phyloP scores from a whole-genome alignment of 169 alveolate genomes.

The Amoebophrya sp. region DNA sequence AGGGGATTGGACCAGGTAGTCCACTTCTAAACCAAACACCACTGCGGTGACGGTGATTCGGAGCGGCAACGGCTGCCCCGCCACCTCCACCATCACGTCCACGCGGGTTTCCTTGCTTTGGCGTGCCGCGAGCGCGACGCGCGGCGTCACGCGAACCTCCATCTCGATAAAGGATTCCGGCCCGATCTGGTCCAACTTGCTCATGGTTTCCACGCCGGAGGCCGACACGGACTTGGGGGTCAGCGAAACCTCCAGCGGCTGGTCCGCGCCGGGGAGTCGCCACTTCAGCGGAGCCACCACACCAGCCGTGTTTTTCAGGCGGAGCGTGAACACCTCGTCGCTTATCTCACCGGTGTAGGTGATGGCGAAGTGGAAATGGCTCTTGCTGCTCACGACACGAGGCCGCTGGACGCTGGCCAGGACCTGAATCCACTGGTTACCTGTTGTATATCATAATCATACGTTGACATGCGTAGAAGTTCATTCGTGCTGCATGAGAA shows the following conservation, averaged over 20 bases:
- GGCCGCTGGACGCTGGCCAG: background rate
- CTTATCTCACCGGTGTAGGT: background rate
- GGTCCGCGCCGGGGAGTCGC: background rate
- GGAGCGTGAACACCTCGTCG: background rate
- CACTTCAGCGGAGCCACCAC: background rate
- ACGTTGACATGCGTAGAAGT: no score
- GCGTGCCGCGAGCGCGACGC: background rate
- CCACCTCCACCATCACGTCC: background rate
- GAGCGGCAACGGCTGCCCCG: background rate
- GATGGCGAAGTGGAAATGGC: background rate
- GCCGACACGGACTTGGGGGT: no score
- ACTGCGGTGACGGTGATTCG: background rate
- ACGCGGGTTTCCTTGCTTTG: background rate
- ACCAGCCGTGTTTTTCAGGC: background rate
- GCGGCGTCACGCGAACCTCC: background rate
- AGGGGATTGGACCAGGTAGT: background rate
- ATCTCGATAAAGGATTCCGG: background rate
- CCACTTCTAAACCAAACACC: background rate
- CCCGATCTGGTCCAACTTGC: background rate
- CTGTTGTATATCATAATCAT: no score
- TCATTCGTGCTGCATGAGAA: no score
- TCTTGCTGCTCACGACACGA: background rate
- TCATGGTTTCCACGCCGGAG: no score
- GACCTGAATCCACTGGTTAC: background rate
- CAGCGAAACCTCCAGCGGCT: background rate